A percentile compares a stretch with the other conserved stretches of the same genome.
These are phyloP conservation scores for Benincasa hispida DNA, from an alignment of 306 rosid genomes.

Conservation along the genomic window DNA sequence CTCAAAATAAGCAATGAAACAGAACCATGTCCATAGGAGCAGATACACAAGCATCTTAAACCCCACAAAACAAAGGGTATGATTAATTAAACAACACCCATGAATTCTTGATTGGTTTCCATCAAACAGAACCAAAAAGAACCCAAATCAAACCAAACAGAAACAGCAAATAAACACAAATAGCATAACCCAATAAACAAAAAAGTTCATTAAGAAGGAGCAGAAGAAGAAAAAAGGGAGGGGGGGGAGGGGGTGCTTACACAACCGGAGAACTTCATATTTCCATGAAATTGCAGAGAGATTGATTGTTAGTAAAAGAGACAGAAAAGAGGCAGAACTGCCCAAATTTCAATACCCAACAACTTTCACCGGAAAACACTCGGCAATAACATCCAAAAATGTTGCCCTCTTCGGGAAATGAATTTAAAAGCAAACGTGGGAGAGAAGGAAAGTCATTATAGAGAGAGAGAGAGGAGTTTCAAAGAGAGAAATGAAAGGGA, in stretches of 20 bases:
- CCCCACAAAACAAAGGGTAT: not conserved
- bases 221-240: not conserved
- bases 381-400: not conserved
- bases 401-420: not conserved
- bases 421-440: not conserved
- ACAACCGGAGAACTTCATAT: constrained; percentile 12
- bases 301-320: not conserved
- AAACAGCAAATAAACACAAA: not conserved
- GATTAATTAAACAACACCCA: not conserved
- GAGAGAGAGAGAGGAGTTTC: not conserved
- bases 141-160: not conserved
- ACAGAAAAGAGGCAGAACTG: not conserved
- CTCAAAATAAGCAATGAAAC: not conserved
- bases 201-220: not conserved
- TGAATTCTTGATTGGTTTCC: not conserved
- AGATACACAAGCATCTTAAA: not conserved
- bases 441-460: not conserved
- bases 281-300: constrained; percentile 6
- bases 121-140: not conserved
- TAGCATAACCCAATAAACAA: not conserved
- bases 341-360: not conserved
- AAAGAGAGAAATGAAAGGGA: not conserved
- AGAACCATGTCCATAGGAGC: not conserved
- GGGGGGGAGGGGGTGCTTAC: constrained; percentile 10
- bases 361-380: constrained; percentile 1